These are phyloP conservation scores for Ogataea polymorpha DNA, from an alignment of 805 yeast species.

Conservation along the genomic window DNA sequence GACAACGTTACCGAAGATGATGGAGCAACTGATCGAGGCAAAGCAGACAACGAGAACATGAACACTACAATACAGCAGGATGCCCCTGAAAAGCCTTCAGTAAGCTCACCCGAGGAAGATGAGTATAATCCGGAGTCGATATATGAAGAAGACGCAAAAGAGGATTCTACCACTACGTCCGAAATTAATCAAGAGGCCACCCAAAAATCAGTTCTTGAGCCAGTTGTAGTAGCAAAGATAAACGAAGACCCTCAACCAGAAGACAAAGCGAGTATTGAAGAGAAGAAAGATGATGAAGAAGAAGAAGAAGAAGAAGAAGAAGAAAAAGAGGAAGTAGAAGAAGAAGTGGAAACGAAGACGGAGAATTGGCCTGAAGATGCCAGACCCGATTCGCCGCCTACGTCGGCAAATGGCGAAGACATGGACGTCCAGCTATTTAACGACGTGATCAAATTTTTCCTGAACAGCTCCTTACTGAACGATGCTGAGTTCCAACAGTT, in stretches of 20 bases:
- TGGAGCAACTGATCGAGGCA: too few relatives aligned
- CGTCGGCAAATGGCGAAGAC: constrained; percentile 29
- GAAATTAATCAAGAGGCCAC: too few relatives aligned
- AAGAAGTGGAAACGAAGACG: constrained; percentile 1
- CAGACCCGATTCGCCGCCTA: background rate
- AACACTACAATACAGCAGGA: background rate
- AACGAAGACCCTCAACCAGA: too few relatives aligned
- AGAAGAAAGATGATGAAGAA: too few relatives aligned
- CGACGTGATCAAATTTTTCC: constrained; percentile 30
- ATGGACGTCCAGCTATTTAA: constrained; percentile 36
- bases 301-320: background rate
- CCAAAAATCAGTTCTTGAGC: too few relatives aligned
- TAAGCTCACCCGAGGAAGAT: constrained; percentile 2
- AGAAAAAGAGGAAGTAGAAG: too few relatives aligned
- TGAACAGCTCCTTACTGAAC: constrained; percentile 29
- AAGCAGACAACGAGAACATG: too few relatives aligned
- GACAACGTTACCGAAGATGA: too few relatives aligned
- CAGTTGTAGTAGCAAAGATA: too few relatives aligned
- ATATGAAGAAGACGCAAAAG: constrained; percentile 8
- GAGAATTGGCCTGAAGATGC: background rate
- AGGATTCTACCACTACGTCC: too few relatives aligned
- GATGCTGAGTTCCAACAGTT: constrained; percentile 36
- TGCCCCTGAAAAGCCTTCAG: background rate
- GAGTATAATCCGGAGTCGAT: constrained; percentile 18
- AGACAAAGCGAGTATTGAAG: too few relatives aligned